A percentile compares a stretch with the other conserved stretches of the same genome.
These are phyloP conservation scores for Cordyceps cateniannulata DNA, from an alignment of 2,329 filamentous ascomycete species.

Conservation along the genomic window DNA sequence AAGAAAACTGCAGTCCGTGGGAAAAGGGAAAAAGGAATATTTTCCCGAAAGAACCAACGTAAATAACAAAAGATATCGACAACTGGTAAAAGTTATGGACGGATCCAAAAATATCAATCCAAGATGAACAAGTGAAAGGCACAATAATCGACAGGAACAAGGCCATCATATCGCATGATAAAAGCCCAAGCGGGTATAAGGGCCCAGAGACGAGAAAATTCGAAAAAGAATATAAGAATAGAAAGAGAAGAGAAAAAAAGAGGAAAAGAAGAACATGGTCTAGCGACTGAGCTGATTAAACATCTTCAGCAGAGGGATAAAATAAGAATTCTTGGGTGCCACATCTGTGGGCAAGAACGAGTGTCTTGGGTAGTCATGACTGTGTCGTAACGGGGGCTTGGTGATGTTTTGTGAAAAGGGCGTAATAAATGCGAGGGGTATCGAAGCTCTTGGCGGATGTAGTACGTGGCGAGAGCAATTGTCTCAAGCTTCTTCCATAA, in stretches of 20 bases:
- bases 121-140: not conserved
- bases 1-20: not conserved
- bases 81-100: not conserved
- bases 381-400: conserved; percentile 9
- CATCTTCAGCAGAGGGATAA: not conserved
- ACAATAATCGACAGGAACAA: not conserved
- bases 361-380: conserved; percentile 10
- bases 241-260: not conserved
- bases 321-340: conserved; percentile 3
- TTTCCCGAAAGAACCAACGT: not conserved
- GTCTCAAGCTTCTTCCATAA: conserved; percentile 51
- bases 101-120: not conserved
- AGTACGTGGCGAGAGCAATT: not conserved
- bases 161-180: conserved; percentile 11
- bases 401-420: not conserved
- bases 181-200: conserved; percentile 11
- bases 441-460: not conserved
- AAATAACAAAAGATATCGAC: not conserved
- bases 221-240: not conserved
- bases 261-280: conserved; percentile 7
- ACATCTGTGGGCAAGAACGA: conserved; percentile 4
- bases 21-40: not conserved
- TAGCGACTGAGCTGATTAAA: conserved; percentile 10
- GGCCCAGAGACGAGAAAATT: not conserved
- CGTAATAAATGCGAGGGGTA: conserved; percentile 1